Base-by-base conservation (phyloP, 495 filamentous ascomycete genomes). In the Trichoderma gamsii region DNA sequence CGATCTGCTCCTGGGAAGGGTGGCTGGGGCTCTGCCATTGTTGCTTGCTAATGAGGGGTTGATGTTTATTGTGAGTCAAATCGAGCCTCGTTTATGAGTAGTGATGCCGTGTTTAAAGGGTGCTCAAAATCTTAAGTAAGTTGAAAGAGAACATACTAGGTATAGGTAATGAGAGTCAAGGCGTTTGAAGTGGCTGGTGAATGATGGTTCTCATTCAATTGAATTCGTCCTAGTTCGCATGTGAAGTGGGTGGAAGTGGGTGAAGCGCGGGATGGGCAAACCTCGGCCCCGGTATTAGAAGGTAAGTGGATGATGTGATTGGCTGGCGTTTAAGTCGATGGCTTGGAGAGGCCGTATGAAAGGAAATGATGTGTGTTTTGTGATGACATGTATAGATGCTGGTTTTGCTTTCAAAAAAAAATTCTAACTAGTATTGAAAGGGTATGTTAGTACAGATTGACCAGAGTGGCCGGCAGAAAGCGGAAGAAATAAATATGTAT, bases 1-100 rank as follows among this genome's bases (percentile, higher is more conserved):
- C 59, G 41, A 23, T 68, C 41, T 25, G 61, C 59, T 38, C 67
- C 61, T 0, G 67, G 38, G 32, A 52, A 27, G 4, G 67, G 27
- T 29, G 15, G 21, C 21, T 27, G 67, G 13, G 35, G 18, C 23
- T n/a, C 16, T 43, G 56, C 44, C 59, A 68, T 68, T n/a, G 51
- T 15, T 67, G 3, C 18, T 23, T 21, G 49, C 13, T 61, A 6
- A 6, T 27, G 56, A 32, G 56, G 27, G 56, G 56, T 27, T 27
- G 2, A 0, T 23, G 8, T 9, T 29, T 16, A 25, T 11, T 61
- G 16, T 12, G 4, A 9, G 9, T n/a, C n/a, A 13, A 32, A 7
- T 6, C 4, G 18, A 21, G 18, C 21, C 18, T 23, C 21, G n/a
- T 11, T 52, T 23, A 21, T 23, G 18, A 51, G 46, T 21, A 11